phyloP scores from a whole-genome alignment of 163 green algal genomes.

The Chloroidium sp. region DNA sequence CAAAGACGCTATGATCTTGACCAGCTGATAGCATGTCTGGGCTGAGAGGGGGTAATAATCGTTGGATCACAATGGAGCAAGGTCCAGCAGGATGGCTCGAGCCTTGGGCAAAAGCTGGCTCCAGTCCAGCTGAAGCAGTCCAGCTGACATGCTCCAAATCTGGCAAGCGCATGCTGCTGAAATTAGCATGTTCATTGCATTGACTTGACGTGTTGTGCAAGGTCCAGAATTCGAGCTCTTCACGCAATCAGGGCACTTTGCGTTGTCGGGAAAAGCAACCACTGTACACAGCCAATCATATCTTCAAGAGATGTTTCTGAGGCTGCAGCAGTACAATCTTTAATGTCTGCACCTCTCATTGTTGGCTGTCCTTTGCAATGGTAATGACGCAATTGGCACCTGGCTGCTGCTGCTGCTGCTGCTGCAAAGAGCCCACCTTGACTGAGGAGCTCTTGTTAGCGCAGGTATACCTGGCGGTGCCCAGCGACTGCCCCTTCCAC shows the following conservation, averaged over 20 bases:
- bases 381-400: background rate
- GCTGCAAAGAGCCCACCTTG: too few species aligned
- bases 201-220: too few species aligned
- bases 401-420: too few species aligned
- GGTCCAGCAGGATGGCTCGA: background rate
- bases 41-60: background rate
- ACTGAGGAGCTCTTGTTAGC: background rate
- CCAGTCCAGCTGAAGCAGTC: background rate
- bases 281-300: too few species aligned
- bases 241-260: too few species aligned
- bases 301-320: background rate
- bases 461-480: conserved; percentile 73
- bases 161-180: too few species aligned
- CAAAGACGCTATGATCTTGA: background rate
- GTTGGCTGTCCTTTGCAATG: background rate
- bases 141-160: background rate
- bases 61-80: background rate
- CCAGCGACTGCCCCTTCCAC: conserved; percentile 55
- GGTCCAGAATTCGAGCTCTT: too few species aligned
- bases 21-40: too few species aligned
- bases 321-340: background rate
- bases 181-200: too few species aligned
- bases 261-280: too few species aligned
- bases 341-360: background rate
- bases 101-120: background rate